Base-by-base conservation (phyloP, 2,329 filamentous ascomycete genomes). In the Alternaria sp. region DNA sequence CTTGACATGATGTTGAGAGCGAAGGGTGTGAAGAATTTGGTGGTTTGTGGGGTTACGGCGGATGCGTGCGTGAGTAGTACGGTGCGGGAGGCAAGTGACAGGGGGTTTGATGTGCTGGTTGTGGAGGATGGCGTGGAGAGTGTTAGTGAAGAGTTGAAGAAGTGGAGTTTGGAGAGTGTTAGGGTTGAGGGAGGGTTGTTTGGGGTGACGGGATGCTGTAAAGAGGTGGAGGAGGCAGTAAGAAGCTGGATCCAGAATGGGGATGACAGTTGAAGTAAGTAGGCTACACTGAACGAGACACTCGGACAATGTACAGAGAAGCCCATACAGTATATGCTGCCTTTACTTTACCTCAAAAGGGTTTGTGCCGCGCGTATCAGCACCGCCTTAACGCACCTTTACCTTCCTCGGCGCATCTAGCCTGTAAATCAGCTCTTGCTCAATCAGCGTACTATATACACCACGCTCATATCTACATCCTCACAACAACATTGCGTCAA, bases 1-100 rank as follows among this genome's bases (percentile, higher is more conserved):
- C 83, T 87, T 56, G 84, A 87, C 59, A 79, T 84, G 0, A 69
- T 84, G 54, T 77, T 88, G 25, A 80, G 81, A n/a, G 81, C 83
- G 51, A 84, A 82, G 57, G 83, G 85, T 0, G 75, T 87, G 15
- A 83, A 79, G 67, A 87, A 87, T 68, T 74, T 88, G 57, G 78
- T 88, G 12, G 69, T 87, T 15, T 83, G 81, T 15, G 86, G 86
- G 5, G 85, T 87, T 5, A 87, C 85, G 6, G 87, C 85, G 0
- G 86, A 88, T 73, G 85, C 86, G 12, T 86, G 84, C 67, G 85
- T 88, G 4, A 84, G 82, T 23, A 86, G 81, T 9, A 88, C 85
- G 6, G 85, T 87, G 74, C 79, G 85, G 19, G 86, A 88, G 71
- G 86, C 85, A 11, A 87, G 83, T 63, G 86, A 88, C 75, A 81